Percentiles rank a stretch among this genome's conserved stretches.
These are phyloP conservation scores for Globisporangium mamillatum DNA, from an alignment of 352 stramenopile species.

Conservation along the genomic window DNA sequence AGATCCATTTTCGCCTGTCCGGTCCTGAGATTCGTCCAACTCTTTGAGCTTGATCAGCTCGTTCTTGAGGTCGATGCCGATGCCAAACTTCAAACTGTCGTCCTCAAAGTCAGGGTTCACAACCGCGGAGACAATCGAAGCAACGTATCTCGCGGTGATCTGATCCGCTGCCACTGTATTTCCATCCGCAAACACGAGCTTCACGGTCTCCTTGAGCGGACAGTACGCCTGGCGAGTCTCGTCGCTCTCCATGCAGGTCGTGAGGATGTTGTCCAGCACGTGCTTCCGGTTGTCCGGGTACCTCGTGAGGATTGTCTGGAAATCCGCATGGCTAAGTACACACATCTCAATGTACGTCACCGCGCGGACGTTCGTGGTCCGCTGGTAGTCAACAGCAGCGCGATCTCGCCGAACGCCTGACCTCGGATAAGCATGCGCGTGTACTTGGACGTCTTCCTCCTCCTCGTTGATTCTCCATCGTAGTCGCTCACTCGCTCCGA, in stretches of 20 bases:
- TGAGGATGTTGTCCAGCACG: slow-evolving; percentile 24
- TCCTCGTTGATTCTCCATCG: not conserved
- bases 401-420: not conserved
- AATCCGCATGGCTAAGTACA: not conserved
- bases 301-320: slow-evolving; percentile 23
- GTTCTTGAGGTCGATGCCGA: slow-evolving; percentile 19
- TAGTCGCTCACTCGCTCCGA: not conserved
- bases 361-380: not conserved
- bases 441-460: not conserved
- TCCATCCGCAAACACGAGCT: slow-evolving; percentile 9
- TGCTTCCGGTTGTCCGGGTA: slow-evolving; percentile 29
- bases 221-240: slow-evolving; percentile 19
- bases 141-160: slow-evolving; percentile 19
- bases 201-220: slow-evolving; percentile 23
- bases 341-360: not conserved
- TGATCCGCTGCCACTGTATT: slow-evolving; percentile 1
- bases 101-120: slow-evolving; percentile 21
- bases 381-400: not conserved
- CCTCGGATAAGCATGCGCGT: slow-evolving; percentile 9
- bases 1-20: not conserved
- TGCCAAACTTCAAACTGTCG: slow-evolving; percentile 24
- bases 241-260: slow-evolving; percentile 24
- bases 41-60: slow-evolving; percentile 22
- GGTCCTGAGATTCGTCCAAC: not conserved
- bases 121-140: slow-evolving; percentile 18